Evolutionary conservation across 768 basidiomycete species (phyloP).

Genomic region (Gymnopilus junonius): DNA sequence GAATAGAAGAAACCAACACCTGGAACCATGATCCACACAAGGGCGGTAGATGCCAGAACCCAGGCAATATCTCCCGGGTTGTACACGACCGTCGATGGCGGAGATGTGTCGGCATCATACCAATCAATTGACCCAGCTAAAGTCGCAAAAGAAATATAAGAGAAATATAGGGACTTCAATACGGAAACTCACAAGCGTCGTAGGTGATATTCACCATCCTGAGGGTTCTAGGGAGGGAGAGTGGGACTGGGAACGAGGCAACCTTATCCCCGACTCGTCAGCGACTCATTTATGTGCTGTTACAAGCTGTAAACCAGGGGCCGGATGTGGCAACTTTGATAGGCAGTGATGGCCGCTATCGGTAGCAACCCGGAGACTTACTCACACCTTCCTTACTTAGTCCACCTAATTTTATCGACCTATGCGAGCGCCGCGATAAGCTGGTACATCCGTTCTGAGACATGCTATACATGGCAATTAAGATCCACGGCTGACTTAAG

Average conservation of each 20-base stretch:
- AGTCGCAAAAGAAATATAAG: not conserved
- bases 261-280: conserved; percentile 3
- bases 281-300: conserved; percentile 2
- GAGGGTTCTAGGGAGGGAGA: not conserved
- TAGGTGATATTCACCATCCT: conserved; percentile 40
- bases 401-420: not conserved
- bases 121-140: conserved; percentile 27
- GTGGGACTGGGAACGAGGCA: conserved; percentile 3
- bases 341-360: conserved; percentile 1
- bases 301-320: conserved; percentile 3
- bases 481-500: not conserved
- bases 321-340: conserved; percentile 1
- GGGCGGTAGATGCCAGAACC: conserved; percentile 75
- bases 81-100: conserved; percentile 33
- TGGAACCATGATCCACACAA: conserved; percentile 87
- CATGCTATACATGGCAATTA: not conserved
- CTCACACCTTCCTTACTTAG: not conserved
- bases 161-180: not conserved
- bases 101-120: conserved; percentile 17
- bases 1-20: conserved; percentile 92
- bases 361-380: conserved; percentile 3
- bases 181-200: conserved; percentile 32
- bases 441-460: not conserved
- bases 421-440: not conserved
- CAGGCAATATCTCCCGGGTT: conserved; percentile 57